These are phyloP conservation scores for Apiosordaria backusii DNA, from an alignment of 495 filamentous ascomycete species.

Conservation along the genomic window DNA sequence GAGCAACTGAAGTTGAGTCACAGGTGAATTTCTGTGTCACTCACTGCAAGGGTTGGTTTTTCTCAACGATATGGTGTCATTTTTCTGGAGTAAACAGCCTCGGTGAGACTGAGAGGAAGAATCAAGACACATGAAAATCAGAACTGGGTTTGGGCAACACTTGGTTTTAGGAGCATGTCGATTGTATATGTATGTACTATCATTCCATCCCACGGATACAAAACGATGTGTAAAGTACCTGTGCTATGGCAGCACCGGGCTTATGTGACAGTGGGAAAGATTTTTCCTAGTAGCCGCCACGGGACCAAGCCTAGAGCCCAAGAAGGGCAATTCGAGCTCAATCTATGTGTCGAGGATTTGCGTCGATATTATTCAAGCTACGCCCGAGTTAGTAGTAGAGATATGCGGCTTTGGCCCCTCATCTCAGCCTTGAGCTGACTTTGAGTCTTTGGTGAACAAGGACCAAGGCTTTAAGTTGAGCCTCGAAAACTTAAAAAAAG, in stretches of 20 bases:
- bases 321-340: not conserved
- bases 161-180: not conserved
- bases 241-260: not conserved
- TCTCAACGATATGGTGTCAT: not conserved
- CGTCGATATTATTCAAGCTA: not conserved
- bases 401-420: not conserved
- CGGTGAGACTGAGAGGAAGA: not conserved
- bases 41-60: not conserved
- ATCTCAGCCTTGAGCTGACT: not conserved
- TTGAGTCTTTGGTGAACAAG: not conserved
- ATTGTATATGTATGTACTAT: not conserved
- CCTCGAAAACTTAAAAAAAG: not conserved
- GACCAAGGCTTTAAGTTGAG: not conserved
- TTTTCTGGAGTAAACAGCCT: not conserved
- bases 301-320: not conserved
- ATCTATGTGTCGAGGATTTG: conserved; percentile 2
- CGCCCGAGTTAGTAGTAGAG: not conserved
- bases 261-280: not conserved
- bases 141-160: not conserved
- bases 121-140: not conserved
- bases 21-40: not conserved
- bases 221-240: not conserved
- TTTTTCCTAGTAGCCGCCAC: not conserved
- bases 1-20: not conserved
- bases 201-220: conserved; percentile 1